Conservation (phyloP, 139 green algal species). For the Nannochloris sp. region DNA sequence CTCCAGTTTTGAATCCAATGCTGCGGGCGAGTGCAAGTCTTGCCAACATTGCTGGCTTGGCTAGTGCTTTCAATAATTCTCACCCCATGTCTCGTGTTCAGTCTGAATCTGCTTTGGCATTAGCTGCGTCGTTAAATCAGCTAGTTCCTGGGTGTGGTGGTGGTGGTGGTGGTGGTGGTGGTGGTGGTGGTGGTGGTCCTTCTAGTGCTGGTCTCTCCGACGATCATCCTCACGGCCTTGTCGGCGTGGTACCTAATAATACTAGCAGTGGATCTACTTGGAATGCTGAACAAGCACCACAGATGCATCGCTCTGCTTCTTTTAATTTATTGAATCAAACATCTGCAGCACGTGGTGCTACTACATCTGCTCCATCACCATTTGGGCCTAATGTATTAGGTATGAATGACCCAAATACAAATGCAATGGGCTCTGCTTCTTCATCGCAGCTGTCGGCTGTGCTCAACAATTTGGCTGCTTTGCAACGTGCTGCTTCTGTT, state of each 20-base stretch:
- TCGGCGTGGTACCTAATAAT: neutral
- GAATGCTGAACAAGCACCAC: neutral
- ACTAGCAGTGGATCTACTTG: neutral
- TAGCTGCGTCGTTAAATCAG: neutral
- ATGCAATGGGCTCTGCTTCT: neutral
- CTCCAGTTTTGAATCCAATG: neutral
- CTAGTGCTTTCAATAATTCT: neutral
- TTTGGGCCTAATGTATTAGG: neutral
- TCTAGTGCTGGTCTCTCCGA: neutral
- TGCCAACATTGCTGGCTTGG: conserved; percentile 8
- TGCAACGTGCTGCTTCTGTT: neutral
- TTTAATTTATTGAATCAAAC: neutral
- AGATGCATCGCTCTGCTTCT: neutral
- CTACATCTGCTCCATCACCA: neutral
- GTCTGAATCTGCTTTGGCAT: conserved; percentile 1
- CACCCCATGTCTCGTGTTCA: conserved; percentile 1
- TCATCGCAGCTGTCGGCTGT: conserved; percentile 17
- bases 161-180: too few species aligned
- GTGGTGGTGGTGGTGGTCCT: too few species aligned
- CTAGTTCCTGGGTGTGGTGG: neutral
- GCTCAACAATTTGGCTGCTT: conserved; percentile 20
- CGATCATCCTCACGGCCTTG: neutral
- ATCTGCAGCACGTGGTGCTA: too few species aligned
- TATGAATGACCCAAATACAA: neutral
- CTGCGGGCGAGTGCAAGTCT: too few species aligned